phyloP scores from a whole-genome alignment of 306 rosid genomes.

The Acacia acuminata region DNA sequence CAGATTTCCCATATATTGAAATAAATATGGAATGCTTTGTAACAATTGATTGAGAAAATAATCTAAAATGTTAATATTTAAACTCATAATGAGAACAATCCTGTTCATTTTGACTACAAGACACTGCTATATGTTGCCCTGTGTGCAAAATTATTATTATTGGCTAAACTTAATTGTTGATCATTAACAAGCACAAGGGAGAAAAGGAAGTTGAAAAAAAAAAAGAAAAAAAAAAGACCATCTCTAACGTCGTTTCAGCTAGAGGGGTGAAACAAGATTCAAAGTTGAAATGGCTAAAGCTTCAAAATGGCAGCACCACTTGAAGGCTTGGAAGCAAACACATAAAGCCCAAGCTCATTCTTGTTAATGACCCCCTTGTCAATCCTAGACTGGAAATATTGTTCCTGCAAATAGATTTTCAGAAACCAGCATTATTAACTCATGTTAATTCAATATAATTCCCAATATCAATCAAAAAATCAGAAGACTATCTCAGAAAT shows the following conservation, averaged over 20 bases:
- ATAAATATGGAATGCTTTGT: neutral
- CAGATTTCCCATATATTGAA: too few species aligned
- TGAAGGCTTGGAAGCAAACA: slow-evolving; percentile 22
- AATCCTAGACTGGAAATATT: slow-evolving; percentile 29
- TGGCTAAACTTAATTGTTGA: neutral
- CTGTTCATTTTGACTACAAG: neutral
- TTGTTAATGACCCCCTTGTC: neutral
- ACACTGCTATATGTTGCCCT: neutral
- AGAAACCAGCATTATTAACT: slow-evolving; percentile 28
- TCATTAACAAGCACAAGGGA: neutral
- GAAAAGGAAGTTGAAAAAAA: too few species aligned
- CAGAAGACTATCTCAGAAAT: neutral
- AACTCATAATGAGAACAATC: neutral
- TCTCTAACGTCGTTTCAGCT: neutral
- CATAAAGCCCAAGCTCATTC: slow-evolving; percentile 2
- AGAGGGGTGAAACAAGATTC: neutral
- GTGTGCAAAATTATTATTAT: neutral
- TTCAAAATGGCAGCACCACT: slow-evolving; percentile 20
- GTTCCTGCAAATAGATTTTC: slow-evolving; percentile 54
- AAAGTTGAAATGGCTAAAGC: neutral
- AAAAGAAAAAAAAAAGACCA: neutral
- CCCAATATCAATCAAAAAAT: neutral
- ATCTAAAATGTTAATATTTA: neutral
- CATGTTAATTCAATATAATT: neutral
- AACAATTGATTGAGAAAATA: neutral